phyloP scores from a whole-genome alignment of 2,329 filamentous ascomycete genomes.

The Lachnellula cervina region DNA sequence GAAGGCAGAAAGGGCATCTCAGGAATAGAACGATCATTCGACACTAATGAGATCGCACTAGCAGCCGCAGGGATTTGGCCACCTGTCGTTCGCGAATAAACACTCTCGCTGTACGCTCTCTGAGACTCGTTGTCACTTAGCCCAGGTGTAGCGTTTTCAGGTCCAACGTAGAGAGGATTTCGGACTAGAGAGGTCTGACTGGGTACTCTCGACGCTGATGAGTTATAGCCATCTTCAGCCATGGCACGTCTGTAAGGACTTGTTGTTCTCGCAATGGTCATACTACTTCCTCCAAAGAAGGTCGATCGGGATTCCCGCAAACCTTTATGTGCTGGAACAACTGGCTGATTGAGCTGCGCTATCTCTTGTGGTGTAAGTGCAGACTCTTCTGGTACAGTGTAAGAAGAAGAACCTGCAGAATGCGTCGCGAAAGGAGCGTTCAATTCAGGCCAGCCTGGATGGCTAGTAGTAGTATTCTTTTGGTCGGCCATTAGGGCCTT shows the following conservation, averaged over 20 bases:
- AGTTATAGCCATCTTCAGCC: slow-evolving; percentile 17
- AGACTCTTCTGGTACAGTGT: slow-evolving; percentile 14
- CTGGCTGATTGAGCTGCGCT: slow-evolving; percentile 26
- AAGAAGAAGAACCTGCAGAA: slow-evolving; percentile 18
- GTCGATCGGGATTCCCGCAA: slow-evolving; percentile 42
- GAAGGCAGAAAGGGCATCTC: slow-evolving; percentile 8
- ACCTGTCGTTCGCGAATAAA: slow-evolving; percentile 32
- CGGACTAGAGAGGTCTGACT: background rate
- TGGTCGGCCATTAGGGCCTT: background rate
- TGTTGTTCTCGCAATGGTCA: slow-evolving; percentile 48
- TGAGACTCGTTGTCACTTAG: background rate
- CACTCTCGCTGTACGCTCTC: slow-evolving; percentile 27
- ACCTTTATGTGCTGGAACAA: slow-evolving; percentile 24
- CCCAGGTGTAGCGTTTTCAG: background rate
- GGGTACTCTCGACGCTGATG: background rate
- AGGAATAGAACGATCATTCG: slow-evolving; percentile 8
- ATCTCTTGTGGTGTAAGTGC: slow-evolving; percentile 26
- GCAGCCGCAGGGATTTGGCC: slow-evolving; percentile 21
- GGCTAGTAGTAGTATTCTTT: background rate
- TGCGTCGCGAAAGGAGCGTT: background rate
- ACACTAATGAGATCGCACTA: slow-evolving; percentile 17
- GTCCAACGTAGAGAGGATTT: slow-evolving; percentile 11
- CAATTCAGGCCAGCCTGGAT: background rate
- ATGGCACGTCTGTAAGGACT: slow-evolving; percentile 53
- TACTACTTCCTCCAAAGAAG: slow-evolving; percentile 48